Conservation (phyloP, 139 green algal genomes). For the Astrephomene gubernaculifera region DNA sequence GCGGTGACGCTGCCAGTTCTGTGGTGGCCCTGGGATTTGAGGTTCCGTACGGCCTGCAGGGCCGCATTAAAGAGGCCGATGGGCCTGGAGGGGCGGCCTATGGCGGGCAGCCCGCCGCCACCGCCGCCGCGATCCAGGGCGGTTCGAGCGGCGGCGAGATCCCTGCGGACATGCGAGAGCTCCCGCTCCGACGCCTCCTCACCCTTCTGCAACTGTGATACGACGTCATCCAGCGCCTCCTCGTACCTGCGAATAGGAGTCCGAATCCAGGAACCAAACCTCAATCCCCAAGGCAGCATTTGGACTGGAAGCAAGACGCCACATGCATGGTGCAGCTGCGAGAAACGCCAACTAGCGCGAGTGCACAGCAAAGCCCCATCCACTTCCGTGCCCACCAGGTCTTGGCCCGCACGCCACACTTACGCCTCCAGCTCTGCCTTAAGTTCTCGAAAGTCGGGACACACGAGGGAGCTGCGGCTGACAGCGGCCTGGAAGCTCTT, state of each 20-base stretch:
- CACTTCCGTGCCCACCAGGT: too few species aligned
- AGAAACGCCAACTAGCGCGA: too few species aligned
- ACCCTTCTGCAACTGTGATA: not conserved
- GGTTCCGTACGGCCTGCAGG: too few species aligned
- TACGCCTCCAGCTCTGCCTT: not conserved
- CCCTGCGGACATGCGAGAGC: not conserved
- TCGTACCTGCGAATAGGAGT: slow-evolving; percentile 27
- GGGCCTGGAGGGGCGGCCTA: too few species aligned
- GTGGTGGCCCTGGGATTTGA: too few species aligned
- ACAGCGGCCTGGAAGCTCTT: slow-evolving; percentile 12
- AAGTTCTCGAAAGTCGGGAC: not conserved
- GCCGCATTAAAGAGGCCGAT: too few species aligned
- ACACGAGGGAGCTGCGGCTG: slow-evolving; percentile 21
- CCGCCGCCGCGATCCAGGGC: not conserved
- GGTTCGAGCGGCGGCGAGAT: not conserved
- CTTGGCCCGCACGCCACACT: not conserved
- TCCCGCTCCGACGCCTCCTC: slow-evolving; percentile 14
- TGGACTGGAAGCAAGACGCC: too few species aligned
- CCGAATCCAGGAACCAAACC: too few species aligned
- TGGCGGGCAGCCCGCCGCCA: not conserved
- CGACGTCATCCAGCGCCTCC: not conserved
- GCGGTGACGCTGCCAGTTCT: too few species aligned
- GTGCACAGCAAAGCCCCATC: too few species aligned
- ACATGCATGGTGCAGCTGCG: too few species aligned
- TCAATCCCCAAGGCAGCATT: too few species aligned